Percentiles rank a stretch among this genome's conserved stretches.
These are phyloP conservation scores for Carex kokanica DNA, from an alignment of 176 grass and related monocot genomes.

Conservation along the genomic window DNA sequence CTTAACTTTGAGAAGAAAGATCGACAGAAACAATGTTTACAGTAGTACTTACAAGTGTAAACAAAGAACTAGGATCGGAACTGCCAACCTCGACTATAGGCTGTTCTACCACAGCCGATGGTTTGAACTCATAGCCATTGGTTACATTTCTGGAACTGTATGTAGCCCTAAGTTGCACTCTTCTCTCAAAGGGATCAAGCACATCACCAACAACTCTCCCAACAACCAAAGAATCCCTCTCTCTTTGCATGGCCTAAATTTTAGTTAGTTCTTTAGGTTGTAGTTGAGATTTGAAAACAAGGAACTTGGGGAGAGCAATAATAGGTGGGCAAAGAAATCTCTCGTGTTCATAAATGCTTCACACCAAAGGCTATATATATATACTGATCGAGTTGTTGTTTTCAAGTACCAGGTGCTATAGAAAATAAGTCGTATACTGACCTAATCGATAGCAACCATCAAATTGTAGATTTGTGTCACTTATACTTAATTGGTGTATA, in stretches of 20 bases:
- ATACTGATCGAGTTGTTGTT: not conserved
- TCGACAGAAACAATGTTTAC: not conserved
- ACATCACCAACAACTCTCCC: constrained; percentile 71
- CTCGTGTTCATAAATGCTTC: not conserved
- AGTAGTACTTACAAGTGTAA: constrained; percentile 49
- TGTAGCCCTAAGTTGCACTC: constrained; percentile 40
- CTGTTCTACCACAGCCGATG: constrained; percentile 46
- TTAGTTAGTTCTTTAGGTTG: not conserved
- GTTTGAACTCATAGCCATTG: constrained; percentile 56
- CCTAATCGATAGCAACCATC: not conserved
- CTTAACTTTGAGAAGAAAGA: not conserved
- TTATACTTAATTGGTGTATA: not conserved
- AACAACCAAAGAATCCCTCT: constrained; percentile 49
- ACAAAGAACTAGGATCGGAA: constrained; percentile 49
- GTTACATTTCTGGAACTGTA: constrained; percentile 46
- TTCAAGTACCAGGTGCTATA: not conserved
- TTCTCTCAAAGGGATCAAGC: constrained; percentile 51
- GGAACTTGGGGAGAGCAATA: not conserved
- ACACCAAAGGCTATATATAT: not conserved
- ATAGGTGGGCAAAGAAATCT: not conserved
- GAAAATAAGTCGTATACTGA: not conserved
- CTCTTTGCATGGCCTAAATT: constrained; percentile 22
- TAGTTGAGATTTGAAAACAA: not conserved
- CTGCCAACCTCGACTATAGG: constrained; percentile 53
- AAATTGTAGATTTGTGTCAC: not conserved